Percentiles rank a stretch among this genome's conserved stretches.
Conservation (phyloP, 164 flowering plant genomes). For the Echeveria elegans region DNA sequence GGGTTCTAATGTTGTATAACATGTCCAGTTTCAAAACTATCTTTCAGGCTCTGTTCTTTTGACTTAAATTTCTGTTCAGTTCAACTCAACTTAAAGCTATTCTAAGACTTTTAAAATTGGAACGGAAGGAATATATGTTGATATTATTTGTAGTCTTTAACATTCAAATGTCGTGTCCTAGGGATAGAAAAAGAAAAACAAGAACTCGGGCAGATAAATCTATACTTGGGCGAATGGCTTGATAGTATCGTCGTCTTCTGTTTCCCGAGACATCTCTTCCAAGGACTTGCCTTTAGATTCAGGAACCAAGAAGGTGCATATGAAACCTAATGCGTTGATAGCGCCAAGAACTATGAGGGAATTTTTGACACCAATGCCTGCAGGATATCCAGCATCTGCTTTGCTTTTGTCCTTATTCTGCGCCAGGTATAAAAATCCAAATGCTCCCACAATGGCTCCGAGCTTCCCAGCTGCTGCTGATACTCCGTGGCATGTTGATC, state of each 20-base stretch:
- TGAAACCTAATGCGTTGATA: background rate
- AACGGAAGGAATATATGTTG: background rate
- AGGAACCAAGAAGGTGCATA: constrained; percentile 8
- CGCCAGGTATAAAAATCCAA: constrained; percentile 7
- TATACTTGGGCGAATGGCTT: background rate
- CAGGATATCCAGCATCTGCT: constrained; percentile 9
- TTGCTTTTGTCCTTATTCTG: constrained; percentile 3
- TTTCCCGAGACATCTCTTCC: constrained; percentile 10
- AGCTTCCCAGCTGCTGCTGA: constrained; percentile 8
- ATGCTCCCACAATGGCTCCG: constrained; percentile 6
- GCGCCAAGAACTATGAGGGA: constrained; percentile 7
- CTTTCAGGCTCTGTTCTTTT: too few species aligned
- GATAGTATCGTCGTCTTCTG: background rate
- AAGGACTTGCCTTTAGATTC: constrained; percentile 10
- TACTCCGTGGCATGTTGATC: constrained; percentile 10
- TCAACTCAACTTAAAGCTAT: too few species aligned
- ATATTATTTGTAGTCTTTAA: background rate
- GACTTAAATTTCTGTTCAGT: too few species aligned
- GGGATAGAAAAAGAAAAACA: background rate
- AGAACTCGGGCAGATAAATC: background rate
- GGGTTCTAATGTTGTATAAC: too few species aligned
- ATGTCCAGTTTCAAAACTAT: too few species aligned
- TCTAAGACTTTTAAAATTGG: too few species aligned
- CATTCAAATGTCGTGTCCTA: background rate
- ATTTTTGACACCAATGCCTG: constrained; percentile 7